These are phyloP conservation scores for Chlorella sp. DNA, from an alignment of 139 green algal species.

Conservation along the genomic window DNA sequence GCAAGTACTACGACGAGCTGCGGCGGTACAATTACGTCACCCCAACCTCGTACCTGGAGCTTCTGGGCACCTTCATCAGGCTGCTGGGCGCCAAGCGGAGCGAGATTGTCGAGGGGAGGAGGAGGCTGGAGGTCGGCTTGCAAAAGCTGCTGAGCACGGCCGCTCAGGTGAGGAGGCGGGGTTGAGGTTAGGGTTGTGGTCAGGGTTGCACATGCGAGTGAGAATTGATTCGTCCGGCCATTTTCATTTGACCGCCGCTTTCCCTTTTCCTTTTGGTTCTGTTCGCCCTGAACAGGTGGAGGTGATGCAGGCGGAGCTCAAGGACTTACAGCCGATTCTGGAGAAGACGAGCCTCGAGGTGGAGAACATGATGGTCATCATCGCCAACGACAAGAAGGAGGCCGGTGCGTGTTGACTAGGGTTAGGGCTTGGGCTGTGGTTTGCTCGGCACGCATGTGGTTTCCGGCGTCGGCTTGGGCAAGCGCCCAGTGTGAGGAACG, in stretches of 20 bases:
- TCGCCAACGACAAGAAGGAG: conserved; percentile 63
- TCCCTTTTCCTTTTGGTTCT: no score
- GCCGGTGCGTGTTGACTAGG: conserved; percentile 26
- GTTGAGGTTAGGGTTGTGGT: no score
- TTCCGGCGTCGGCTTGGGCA: no score
- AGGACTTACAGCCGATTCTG: conserved; percentile 70
- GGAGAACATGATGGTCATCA: conserved; percentile 75
- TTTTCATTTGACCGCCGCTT: no score
- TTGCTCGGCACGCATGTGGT: no score
- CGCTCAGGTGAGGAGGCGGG: no score
- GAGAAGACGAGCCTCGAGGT: conserved; percentile 60
- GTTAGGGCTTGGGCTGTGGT: no score
- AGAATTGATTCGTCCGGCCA: no score
- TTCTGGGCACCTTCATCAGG: conserved; percentile 60
- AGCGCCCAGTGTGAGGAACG: no score
- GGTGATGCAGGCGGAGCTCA: conserved; percentile 70
- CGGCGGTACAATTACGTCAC: conserved; percentile 50
- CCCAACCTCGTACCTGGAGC: conserved; percentile 64
- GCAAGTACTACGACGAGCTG: conserved; percentile 60
- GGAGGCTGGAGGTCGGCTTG: conserved; percentile 57
- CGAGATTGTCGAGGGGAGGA: conserved; percentile 36
- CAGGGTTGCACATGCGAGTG: no score
- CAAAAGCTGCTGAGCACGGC: conserved; percentile 68
- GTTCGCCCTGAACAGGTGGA: no score
- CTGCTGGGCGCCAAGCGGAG: conserved; percentile 47